Base-by-base conservation (phyloP, 495 filamentous ascomycete species). In the Annulohypoxylon bovei region DNA sequence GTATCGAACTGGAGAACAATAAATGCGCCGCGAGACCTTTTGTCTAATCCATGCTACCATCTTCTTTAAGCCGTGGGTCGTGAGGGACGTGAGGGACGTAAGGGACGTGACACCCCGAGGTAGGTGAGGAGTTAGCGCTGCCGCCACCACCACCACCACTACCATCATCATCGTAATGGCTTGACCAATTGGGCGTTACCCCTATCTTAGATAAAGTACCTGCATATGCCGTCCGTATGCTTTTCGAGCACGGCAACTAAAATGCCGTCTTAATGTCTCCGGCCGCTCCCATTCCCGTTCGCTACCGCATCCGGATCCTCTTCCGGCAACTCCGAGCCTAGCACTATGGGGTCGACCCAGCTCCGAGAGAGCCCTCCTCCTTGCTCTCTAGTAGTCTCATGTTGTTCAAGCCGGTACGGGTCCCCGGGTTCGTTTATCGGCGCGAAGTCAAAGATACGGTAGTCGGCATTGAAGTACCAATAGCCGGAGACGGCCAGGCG, bases 391-490 rank as follows among this genome's bases (percentile, higher is more conserved):
- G 83, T 85, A 30, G 71, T 69, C 55, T 79, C 76, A 74, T 80
- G 80, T 70, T 86, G 81, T 35, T 78, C 70, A 32, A 87, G 72
- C 54, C 50, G 67, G 40, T 75, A 79, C 1, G 55, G 65, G 27
- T 74, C 76, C 14, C 75, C 76, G 6, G 75, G 76, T 0, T 39
- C 56, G 28, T 74, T 54, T 3, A 63, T 62, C 22, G 78, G 77
- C 30, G 78, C 81, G 60, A 88, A 87, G 3, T 89, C 85, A 68
- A 89, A 90, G 42, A 90, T 78, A 7, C 88, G 81, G 69, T 85
- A 90, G 68, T 90, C 88, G 6, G 84, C 88, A 69, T 90, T 90
- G 46, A 80, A 81, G 65, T 80, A 89, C 72, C 76, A 79, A 18
- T 76, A 76, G 3, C 82, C 78, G 5, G 80, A 79, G 23, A 89